phyloP scores from a whole-genome alignment of 176 grass and related monocot genomes.

The Dendrocalamus sinicus region DNA sequence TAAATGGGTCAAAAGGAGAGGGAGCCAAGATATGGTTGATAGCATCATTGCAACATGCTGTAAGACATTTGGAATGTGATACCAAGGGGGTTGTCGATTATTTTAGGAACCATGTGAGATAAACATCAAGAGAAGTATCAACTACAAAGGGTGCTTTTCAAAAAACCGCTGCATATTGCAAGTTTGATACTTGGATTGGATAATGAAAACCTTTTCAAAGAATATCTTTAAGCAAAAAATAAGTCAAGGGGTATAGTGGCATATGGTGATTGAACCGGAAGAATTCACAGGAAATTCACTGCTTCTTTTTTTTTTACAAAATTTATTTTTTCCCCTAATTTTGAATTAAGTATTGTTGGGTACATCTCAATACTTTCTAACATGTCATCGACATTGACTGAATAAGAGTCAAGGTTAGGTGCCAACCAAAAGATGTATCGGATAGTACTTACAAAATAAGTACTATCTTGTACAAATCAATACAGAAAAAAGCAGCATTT shows the following conservation, averaged over 20 bases:
- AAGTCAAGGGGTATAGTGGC: neutral
- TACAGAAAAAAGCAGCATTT: neutral
- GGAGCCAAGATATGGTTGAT: constrained; percentile 32
- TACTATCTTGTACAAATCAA: neutral
- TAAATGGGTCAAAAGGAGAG: constrained; percentile 39
- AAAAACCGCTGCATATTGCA: neutral
- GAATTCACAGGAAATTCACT: neutral
- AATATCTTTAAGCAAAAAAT: neutral
- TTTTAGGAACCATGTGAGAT: constrained; percentile 39
- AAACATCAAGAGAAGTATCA: constrained; percentile 22
- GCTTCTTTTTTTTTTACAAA: neutral
- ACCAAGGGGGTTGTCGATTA: neutral
- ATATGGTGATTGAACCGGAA: neutral
- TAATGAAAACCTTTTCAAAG: constrained; percentile 23
- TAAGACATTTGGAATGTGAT: constrained; percentile 25
- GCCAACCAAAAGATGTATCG: neutral
- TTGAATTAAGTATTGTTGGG: neutral
- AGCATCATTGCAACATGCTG: constrained; percentile 45
- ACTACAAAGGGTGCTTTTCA: neutral
- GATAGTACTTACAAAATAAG: neutral
- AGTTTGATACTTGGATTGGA: neutral
- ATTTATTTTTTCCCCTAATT: neutral
- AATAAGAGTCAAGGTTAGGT: constrained; percentile 5
- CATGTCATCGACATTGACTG: neutral
- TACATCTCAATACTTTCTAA: neutral